Conservation (phyloP, 257 asterid genomes). For the Buddleja alternifolia region DNA sequence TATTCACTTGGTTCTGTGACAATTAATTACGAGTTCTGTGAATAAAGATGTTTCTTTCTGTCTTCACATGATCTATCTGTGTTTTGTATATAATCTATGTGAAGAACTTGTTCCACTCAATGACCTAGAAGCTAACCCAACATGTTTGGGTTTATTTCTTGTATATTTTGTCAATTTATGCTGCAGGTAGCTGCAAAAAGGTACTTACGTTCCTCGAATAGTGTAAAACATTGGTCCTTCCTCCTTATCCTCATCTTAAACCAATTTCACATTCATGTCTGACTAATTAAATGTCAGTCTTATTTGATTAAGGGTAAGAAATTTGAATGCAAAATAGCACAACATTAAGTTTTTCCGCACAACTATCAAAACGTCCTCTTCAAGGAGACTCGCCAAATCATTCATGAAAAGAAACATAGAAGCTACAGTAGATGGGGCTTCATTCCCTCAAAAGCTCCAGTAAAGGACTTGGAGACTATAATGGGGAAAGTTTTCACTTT, state of each 20-base stretch:
- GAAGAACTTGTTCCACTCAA: not conserved
- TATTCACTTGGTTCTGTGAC: constrained; percentile 6
- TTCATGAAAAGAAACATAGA: too few species aligned
- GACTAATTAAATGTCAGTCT: not conserved
- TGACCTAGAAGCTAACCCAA: not conserved
- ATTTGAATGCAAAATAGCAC: not conserved
- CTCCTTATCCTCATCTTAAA: not conserved
- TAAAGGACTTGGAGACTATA: too few species aligned
- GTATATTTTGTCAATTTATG: not conserved
- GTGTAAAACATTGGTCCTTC: constrained; percentile 1
- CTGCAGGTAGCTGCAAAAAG: not conserved
- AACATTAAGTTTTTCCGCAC: too few species aligned
- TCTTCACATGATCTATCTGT: not conserved
- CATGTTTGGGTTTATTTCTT: constrained; percentile 2
- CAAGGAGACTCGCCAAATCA: too few species aligned
- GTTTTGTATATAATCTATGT: not conserved
- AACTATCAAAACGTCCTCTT: too few species aligned
- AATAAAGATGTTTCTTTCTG: not conserved
- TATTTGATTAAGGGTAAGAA: not conserved
- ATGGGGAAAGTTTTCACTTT: too few species aligned
- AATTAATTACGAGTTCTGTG: not conserved
- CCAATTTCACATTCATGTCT: not conserved
- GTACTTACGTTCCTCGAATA: not conserved
- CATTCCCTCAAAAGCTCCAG: too few species aligned
- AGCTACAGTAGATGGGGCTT: too few species aligned